Evolutionary conservation across 2,329 filamentous ascomycete genomes (phyloP).

Genomic region (Neofusicoccum cordaticola): DNA sequence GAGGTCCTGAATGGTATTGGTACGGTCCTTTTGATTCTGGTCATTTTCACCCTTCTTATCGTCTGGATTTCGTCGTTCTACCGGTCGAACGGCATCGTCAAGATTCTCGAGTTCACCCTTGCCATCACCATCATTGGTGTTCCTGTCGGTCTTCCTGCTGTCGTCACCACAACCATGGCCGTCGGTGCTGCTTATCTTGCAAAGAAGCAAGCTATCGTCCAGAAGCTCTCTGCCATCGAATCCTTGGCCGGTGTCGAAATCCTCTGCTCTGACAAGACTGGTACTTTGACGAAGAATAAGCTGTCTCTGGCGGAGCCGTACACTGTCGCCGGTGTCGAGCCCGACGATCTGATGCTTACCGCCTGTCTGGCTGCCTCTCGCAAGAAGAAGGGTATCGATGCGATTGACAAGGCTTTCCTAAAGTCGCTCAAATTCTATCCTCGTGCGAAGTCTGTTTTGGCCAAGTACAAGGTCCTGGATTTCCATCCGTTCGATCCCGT

Average conservation of each 20-base stretch:
- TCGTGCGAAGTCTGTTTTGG: constrained; percentile 73
- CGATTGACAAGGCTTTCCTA: constrained; percentile 92
- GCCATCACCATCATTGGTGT: constrained; percentile 91
- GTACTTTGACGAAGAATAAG: constrained; percentile 93
- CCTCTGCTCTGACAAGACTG: constrained; percentile 91
- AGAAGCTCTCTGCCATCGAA: constrained; percentile 89
- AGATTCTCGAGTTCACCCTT: constrained; percentile 79
- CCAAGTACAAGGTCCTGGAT: constrained; percentile 79
- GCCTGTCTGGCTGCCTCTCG: constrained; percentile 85
- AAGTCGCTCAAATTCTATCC: constrained; percentile 82
- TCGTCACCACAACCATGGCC: constrained; percentile 93
- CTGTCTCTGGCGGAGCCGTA: constrained; percentile 82
- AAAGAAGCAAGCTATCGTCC: constrained; percentile 89
- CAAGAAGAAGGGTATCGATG: constrained; percentile 94
- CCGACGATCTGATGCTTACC: constrained; percentile 88
- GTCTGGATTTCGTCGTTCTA: constrained; percentile 90
- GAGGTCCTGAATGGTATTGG: constrained; percentile 87
- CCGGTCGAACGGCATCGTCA: constrained; percentile 75
- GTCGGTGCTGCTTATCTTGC: constrained; percentile 88
- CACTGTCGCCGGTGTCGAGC: constrained; percentile 76
- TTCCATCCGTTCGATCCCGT: constrained; percentile 90
- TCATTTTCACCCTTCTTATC: constrained; percentile 74
- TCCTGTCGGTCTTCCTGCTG: constrained; percentile 86
- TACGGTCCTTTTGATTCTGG: constrained; percentile 73
- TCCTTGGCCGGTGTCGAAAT: constrained; percentile 90